Percentiles rank a stretch among this genome's conserved stretches.
phyloP scores from a whole-genome alignment of 306 rosid genomes.

The Betula pendula region DNA sequence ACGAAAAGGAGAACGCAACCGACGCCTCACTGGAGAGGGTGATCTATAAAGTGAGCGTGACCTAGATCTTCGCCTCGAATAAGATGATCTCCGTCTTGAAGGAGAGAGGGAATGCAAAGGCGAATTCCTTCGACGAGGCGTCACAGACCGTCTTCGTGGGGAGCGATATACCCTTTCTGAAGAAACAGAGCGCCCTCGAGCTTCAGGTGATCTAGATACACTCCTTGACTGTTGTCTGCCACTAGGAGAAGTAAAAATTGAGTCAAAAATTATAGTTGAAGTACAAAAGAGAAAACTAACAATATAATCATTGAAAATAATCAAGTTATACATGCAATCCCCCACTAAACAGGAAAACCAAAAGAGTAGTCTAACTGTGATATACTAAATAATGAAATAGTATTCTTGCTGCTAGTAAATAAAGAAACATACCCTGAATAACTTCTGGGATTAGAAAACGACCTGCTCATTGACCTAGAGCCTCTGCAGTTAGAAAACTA shows the following conservation, averaged over 20 bases:
- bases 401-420: not conserved
- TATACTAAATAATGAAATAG: not conserved
- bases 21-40: slow-evolving; percentile 38
- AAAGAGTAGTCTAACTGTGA: slow-evolving; percentile 10
- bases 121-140: slow-evolving; percentile 54
- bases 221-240: slow-evolving; percentile 57
- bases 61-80: slow-evolving; percentile 33
- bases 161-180: slow-evolving; percentile 47
- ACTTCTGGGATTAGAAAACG: slow-evolving; percentile 56
- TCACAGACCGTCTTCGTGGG: slow-evolving; percentile 48
- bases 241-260: slow-evolving; percentile 27
- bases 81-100: slow-evolving; percentile 19
- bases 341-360: slow-evolving; percentile 1
- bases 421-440: slow-evolving; percentile 49
- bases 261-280: slow-evolving; percentile 9
- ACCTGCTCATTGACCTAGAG: slow-evolving; percentile 61
- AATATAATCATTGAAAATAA: not conserved
- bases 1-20: slow-evolving; percentile 26
- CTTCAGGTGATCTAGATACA: slow-evolving; percentile 59
- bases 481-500: slow-evolving; percentile 38
- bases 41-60: slow-evolving; percentile 34
- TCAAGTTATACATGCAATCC: slow-evolving; percentile 8
- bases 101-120: slow-evolving; percentile 49
- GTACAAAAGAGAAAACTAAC: slow-evolving; percentile 20
- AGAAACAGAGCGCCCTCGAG: slow-evolving; percentile 50